Base-by-base conservation (phyloP, 495 filamentous ascomycete genomes). In the Achaetomiella virescens region DNA sequence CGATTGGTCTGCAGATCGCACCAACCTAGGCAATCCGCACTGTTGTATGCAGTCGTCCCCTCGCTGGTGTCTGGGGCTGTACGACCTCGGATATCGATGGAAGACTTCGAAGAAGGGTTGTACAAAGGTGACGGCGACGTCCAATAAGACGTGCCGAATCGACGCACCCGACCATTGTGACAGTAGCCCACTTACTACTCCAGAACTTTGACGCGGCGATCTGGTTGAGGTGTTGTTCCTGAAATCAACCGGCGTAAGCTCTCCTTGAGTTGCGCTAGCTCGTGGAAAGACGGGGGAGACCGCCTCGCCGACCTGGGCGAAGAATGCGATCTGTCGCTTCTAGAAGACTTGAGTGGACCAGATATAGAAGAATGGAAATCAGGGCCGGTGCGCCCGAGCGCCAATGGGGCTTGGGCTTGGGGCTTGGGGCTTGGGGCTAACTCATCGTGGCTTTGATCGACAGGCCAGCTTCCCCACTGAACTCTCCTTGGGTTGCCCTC, bases 371-470 rank as follows among this genome's bases (percentile, higher is more conserved):
- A 20, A 29, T 41, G 54, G 61, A 61, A 41, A 35, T 40, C 54
- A 64, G 61, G 61, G 54, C 58, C 61, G 58, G 47, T 41, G 45
- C 58, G 61, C 52, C 55, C 55, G 33, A 54, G 29, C 50, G 57
- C 49, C 54, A 55, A 63, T 54, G 20, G 0, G 27, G 27, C 5
- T n/a, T 31, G 27, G 4, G 27, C 27, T 31, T 4, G 27, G 22
- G 15, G 35, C 22, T 21, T 52, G 55, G 37, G 40, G 18, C 37
- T 35, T 38, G 53, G 35, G 18, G 36, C 41, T 52, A 25, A 21
- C 48, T 42, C 15, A 2, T 55, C 37, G 37, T 12, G 49, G 49
- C 49, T 52, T 29, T 41, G 49, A 52, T 52, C 37, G 22, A 29
- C 40, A 38, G 20, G 3, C 0, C 12, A 22, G 48, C 48, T 40